Evolutionary conservation across 495 filamentous ascomycete genomes (phyloP).

Genomic region (Xylaria acuta): DNA sequence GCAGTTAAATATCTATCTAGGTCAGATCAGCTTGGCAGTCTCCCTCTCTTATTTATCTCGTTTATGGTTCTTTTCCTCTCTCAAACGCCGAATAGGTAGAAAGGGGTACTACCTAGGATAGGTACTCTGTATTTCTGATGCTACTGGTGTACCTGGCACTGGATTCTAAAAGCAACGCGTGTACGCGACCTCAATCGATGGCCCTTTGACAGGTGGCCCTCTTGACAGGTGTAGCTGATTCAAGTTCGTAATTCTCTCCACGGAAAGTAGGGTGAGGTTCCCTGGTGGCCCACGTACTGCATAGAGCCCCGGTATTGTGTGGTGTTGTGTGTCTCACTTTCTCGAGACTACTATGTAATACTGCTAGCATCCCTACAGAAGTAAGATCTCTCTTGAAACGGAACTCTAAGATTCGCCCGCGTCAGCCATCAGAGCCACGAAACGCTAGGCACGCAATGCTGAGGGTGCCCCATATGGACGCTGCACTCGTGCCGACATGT

Average conservation of each 20-base stretch:
- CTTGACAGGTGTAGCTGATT: not conserved
- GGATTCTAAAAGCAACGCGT: not conserved
- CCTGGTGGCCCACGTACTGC: not conserved
- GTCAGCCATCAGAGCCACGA: not conserved
- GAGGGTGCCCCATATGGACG: not conserved
- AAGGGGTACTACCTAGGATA: not conserved
- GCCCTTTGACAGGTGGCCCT: not conserved
- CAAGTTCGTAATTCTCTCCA: not conserved
- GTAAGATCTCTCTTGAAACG: not conserved
- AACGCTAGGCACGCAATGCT: not conserved
- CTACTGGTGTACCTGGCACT: not conserved
- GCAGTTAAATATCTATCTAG: not conserved
- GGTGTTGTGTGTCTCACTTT: slow-evolving; percentile 1
- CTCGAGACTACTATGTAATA: not conserved
- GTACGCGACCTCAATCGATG: not conserved
- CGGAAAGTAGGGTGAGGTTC: not conserved
- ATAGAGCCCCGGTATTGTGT: not conserved
- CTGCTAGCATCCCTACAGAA: slow-evolving; percentile 3
- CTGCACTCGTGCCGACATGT: not conserved
- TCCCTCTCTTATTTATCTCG: not conserved
- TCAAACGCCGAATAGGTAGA: not conserved
- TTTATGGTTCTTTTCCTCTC: not conserved
- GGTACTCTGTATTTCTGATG: not conserved
- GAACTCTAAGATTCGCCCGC: not conserved
- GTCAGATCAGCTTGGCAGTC: not conserved